A percentile compares a stretch with the other conserved stretches of the same genome.
These are phyloP conservation scores for Exserohilum rostratum DNA, from an alignment of 2,329 filamentous ascomycete species.

Conservation along the genomic window DNA sequence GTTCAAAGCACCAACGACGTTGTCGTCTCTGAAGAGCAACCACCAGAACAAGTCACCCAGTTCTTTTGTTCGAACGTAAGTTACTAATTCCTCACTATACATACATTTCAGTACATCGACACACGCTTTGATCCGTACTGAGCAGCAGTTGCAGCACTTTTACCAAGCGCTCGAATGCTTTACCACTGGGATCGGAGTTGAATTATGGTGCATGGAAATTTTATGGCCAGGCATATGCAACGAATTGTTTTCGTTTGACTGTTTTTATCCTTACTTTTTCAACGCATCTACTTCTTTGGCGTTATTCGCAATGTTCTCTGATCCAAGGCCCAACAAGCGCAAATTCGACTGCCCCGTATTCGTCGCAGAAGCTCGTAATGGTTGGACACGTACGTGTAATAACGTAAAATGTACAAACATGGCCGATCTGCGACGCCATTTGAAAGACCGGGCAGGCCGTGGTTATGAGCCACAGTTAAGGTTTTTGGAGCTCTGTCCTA, in stretches of 20 bases:
- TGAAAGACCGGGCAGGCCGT: neutral
- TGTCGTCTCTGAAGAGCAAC: neutral
- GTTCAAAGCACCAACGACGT: neutral
- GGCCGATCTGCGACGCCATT: constrained; percentile 16
- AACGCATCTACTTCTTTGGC: neutral
- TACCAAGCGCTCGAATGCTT: neutral
- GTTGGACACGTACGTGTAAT: neutral
- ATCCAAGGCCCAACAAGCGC: neutral
- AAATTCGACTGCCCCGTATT: neutral
- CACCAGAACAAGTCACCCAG: neutral
- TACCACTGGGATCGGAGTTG: neutral
- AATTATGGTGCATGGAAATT: neutral
- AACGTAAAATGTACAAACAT: constrained; percentile 1
- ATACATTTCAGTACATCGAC: too few relatives aligned
- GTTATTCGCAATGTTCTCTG: neutral
- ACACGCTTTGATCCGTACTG: neutral
- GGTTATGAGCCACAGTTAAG: constrained; percentile 4
- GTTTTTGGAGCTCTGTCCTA: constrained; percentile 16
- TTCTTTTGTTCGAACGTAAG: neutral
- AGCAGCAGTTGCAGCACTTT: neutral
- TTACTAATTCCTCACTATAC: neutral
- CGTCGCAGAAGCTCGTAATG: neutral
- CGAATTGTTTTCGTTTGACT: neutral
- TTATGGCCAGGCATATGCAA: neutral
- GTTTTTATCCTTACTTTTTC: neutral